Percentiles rank a stretch among this genome's conserved stretches.
Conservation (phyloP, 2,329 filamentous ascomycete genomes). For the Nemania sp. region DNA sequence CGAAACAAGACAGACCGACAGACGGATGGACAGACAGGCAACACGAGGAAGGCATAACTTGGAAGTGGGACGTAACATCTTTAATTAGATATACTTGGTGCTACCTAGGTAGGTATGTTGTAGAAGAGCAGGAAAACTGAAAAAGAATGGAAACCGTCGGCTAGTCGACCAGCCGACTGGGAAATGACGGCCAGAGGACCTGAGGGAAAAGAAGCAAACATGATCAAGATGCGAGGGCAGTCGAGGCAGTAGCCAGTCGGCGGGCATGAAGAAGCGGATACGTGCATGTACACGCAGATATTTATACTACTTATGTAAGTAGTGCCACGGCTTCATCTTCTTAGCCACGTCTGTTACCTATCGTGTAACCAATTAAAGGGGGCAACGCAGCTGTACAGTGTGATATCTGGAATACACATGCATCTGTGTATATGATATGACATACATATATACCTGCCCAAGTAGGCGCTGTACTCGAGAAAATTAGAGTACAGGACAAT, state of each 20-base stretch:
- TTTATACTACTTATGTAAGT: not conserved
- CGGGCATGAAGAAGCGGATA: slow-evolving; percentile 13
- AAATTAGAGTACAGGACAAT: not conserved
- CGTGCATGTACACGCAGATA: slow-evolving; percentile 13
- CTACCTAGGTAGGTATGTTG: not conserved
- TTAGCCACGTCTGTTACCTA: slow-evolving; percentile 1
- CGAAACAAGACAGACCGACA: not conserved
- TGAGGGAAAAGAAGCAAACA: slow-evolving; percentile 11
- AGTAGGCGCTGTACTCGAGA: not conserved
- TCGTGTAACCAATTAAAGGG: slow-evolving; percentile 7
- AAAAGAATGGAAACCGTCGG: slow-evolving; percentile 6
- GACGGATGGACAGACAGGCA: not conserved
- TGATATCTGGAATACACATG: not conserved
- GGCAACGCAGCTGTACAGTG: not conserved
- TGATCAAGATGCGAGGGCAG: slow-evolving; percentile 6
- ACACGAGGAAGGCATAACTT: not conserved
- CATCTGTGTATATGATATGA: not conserved
- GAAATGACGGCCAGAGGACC: not conserved
- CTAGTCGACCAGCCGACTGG: not conserved
- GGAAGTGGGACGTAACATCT: slow-evolving; percentile 18
- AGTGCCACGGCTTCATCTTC: slow-evolving; percentile 1
- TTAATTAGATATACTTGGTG: not conserved
- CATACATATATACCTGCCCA: not conserved
- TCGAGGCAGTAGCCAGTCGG: slow-evolving; percentile 1
- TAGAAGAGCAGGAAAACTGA: slow-evolving; percentile 3